A percentile compares a stretch with the other conserved stretches of the same genome.
These are phyloP conservation scores for Metschnikowia gruessii DNA, from an alignment of 805 yeast genomes.

Conservation along the genomic window DNA sequence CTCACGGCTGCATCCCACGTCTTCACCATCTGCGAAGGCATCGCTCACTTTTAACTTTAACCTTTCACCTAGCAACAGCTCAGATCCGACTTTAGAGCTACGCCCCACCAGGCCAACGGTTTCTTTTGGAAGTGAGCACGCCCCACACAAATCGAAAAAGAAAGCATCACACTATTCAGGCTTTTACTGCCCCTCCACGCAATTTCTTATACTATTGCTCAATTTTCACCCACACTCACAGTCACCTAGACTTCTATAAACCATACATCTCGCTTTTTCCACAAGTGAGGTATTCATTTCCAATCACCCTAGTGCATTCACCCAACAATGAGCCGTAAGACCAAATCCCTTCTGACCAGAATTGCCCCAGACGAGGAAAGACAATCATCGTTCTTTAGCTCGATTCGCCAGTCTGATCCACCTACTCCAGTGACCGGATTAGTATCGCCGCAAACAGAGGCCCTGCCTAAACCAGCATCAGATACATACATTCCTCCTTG, in stretches of 20 bases:
- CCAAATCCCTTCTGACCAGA: constrained; percentile 20
- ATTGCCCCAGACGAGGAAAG: constrained; percentile 26
- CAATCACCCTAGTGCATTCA: not conserved
- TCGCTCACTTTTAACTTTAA: no score
- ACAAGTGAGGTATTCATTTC: not conserved
- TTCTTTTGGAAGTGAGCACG: not conserved
- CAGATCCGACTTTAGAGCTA: no score
- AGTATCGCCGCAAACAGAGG: not conserved
- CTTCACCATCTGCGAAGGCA: no score
- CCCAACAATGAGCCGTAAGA: constrained; percentile 4
- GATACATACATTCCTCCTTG: constrained; percentile 65
- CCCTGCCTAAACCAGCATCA: not conserved
- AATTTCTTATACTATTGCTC: no score
- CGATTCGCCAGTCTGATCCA: constrained; percentile 6
- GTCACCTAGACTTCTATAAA: no score
- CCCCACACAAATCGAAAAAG: not conserved
- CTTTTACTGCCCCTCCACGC: no score
- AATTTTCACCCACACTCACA: no score
- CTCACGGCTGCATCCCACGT: no score
- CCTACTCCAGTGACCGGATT: constrained; percentile 2
- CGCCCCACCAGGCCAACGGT: not conserved
- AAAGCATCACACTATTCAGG: not conserved
- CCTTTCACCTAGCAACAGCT: no score
- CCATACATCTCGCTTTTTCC: not conserved
- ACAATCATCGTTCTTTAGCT: constrained; percentile 26